Evolutionary conservation across 495 filamentous ascomycete genomes (phyloP).

Genomic region (Penicillium crystallinum): DNA sequence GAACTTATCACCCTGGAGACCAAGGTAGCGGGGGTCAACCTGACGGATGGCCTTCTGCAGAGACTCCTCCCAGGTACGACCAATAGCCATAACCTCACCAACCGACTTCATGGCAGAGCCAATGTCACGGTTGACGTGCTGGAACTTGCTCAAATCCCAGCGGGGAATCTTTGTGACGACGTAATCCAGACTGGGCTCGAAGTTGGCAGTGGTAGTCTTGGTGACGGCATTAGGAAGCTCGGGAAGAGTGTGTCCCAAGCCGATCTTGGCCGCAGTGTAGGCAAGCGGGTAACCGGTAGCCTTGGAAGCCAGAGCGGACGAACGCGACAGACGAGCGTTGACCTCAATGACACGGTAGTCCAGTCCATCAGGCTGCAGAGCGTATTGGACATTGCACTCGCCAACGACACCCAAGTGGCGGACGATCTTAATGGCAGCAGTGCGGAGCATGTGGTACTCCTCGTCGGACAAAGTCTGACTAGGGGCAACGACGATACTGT

Average conservation of each 20-base stretch:
- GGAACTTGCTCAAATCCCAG: conserved; percentile 97
- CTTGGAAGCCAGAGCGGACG: conserved; percentile 92
- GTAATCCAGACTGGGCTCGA: conserved; percentile 94
- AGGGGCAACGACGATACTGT: conserved; percentile 94
- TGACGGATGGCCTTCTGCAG: conserved; percentile 97
- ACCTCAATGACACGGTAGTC: conserved; percentile 99
- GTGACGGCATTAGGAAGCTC: conserved; percentile 96
- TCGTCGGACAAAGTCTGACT: conserved; percentile 94
- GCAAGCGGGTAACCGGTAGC: conserved; percentile 94
- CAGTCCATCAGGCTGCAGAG: conserved; percentile 85
- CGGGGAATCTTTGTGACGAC: conserved; percentile 97
- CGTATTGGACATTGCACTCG: conserved; percentile 98
- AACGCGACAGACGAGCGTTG: conserved; percentile 91
- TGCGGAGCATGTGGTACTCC: conserved; percentile 98
- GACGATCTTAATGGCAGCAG: conserved; percentile 93
- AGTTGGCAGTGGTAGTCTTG: conserved; percentile 97
- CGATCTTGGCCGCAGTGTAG: conserved; percentile 96
- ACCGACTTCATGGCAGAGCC: conserved; percentile 98
- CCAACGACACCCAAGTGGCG: conserved; percentile 92
- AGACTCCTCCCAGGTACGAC: conserved; percentile 96
- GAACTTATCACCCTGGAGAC: conserved; percentile 93
- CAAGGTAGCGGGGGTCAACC: conserved; percentile 85
- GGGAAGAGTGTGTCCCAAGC: conserved; percentile 86
- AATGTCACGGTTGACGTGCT: conserved; percentile 96
- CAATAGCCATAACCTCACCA: conserved; percentile 98